phyloP scores from a whole-genome alignment of 164 flowering plant genomes.

The Chimonanthus praecox region DNA sequence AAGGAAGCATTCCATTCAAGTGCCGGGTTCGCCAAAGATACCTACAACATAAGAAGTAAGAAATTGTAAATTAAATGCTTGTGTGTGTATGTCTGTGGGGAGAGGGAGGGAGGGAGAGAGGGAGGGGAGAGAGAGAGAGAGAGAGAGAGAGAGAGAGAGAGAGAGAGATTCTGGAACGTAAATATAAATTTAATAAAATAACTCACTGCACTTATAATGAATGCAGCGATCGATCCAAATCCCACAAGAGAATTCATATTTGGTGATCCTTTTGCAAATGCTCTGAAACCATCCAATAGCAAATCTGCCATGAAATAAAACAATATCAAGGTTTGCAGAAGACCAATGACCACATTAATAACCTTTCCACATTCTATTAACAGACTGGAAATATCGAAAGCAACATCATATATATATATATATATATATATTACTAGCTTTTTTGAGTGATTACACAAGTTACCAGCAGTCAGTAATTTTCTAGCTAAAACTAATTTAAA shows the following conservation, averaged over 20 bases:
- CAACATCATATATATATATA: too few species aligned
- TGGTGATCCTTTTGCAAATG: constrained; percentile 78
- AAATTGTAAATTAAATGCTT: not conserved
- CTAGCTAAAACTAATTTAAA: too few species aligned
- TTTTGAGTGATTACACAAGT: too few species aligned
- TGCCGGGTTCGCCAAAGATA: constrained; percentile 80
- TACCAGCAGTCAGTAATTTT: too few species aligned
- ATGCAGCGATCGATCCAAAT: constrained; percentile 86
- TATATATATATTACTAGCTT: too few species aligned
- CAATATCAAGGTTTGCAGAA: not conserved
- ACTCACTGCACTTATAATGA: constrained; percentile 76
- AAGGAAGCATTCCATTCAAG: constrained; percentile 89
- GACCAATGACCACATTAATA: not conserved
- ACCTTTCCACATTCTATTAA: not conserved
- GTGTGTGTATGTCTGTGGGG: not conserved
- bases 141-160: not conserved
- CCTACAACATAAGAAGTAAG: constrained; percentile 32
- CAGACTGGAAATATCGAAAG: too few species aligned
- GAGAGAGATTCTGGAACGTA: not conserved
- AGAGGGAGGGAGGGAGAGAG: not conserved
- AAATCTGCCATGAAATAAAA: constrained; percentile 42
- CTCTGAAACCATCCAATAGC: constrained; percentile 73
- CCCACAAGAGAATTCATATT: constrained; percentile 99
- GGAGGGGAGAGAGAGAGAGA: not conserved
- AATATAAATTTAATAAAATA: constrained; percentile 5